Conservation (phyloP, 768 basidiomycete species). For the Phaeotremella skinneri region DNA sequence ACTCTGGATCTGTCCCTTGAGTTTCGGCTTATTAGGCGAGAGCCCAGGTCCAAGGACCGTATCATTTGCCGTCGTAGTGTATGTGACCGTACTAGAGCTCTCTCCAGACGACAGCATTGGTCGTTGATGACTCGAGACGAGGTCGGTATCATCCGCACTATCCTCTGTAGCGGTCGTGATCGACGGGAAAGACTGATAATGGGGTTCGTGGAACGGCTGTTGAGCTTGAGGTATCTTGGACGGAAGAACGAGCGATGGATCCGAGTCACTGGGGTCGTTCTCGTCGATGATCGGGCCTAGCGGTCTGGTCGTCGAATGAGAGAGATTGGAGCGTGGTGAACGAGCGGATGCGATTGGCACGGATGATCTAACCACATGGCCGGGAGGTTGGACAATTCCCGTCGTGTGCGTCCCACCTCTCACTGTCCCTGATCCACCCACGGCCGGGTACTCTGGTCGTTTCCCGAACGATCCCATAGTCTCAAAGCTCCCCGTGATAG, state of each 20-base stretch:
- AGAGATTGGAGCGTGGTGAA: neutral
- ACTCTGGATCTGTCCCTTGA: slow-evolving; percentile 84
- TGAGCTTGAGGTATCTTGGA: neutral
- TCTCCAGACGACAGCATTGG: neutral
- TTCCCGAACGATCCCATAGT: slow-evolving; percentile 41
- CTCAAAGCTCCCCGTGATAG: slow-evolving; percentile 35
- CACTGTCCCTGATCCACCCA: neutral
- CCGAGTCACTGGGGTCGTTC: neutral
- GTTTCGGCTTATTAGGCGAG: slow-evolving; percentile 57
- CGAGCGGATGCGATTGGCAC: slow-evolving; percentile 7
- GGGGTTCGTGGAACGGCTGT: neutral
- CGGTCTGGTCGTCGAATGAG: neutral
- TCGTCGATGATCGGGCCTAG: slow-evolving; percentile 1
- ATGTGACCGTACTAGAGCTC: slow-evolving; percentile 1
- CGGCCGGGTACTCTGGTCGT: slow-evolving; percentile 7
- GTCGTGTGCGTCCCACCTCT: neutral
- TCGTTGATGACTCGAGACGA: neutral
- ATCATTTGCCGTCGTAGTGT: neutral
- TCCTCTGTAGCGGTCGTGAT: no score
- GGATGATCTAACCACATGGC: slow-evolving; percentile 7
- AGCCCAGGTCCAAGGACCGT: slow-evolving; percentile 2
- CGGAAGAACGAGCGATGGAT: neutral
- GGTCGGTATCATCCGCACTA: neutral
- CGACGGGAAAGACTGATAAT: neutral
- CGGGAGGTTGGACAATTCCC: neutral